A percentile compares a stretch with the other conserved stretches of the same genome.
These are phyloP conservation scores for Phylloporus sp. DNA, from an alignment of 768 basidiomycete species.

Conservation along the genomic window DNA sequence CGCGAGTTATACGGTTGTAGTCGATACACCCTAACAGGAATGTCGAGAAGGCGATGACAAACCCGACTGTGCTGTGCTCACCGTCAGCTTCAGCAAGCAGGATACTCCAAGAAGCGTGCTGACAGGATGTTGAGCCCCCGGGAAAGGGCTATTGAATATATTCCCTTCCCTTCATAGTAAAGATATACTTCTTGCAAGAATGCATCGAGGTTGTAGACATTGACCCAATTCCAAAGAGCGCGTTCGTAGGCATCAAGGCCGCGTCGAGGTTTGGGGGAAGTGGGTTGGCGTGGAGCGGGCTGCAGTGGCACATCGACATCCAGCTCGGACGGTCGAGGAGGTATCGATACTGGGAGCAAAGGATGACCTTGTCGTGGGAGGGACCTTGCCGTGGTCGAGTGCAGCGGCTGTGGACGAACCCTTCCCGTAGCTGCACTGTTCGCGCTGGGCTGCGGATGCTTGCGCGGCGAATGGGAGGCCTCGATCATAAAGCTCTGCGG, in stretches of 20 bases:
- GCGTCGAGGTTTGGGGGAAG: conserved; percentile 45
- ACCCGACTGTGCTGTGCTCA: conserved; percentile 81
- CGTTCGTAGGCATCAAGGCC: conserved; percentile 82
- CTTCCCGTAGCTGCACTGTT: conserved; percentile 32
- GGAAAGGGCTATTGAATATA: conserved; percentile 89
- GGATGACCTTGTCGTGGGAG: conserved; percentile 35
- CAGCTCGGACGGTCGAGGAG: conserved; percentile 63
- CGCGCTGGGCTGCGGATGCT: conserved; percentile 28
- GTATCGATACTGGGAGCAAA: conserved; percentile 42
- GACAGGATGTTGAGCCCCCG: conserved; percentile 93
- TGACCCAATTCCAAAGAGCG: conserved; percentile 98
- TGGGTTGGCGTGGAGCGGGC: conserved; percentile 17
- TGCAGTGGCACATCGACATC: conserved; percentile 35
- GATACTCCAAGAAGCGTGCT: conserved; percentile 37
- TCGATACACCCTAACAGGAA: conserved; percentile 95
- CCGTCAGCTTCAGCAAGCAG: conserved; percentile 19
- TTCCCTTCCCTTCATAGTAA: conserved; percentile 96
- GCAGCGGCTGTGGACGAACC: conserved; percentile 45
- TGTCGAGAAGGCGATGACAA: conserved; percentile 97
- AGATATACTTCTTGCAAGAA: conserved; percentile 93
- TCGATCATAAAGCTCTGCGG: conserved; percentile 86
- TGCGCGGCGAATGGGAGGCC: conserved; percentile 43
- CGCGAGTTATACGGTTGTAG: conserved; percentile 71
- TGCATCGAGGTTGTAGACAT: conserved; percentile 93
- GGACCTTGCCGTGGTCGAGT: conserved; percentile 44